phyloP scores from a whole-genome alignment of 176 grass and related monocot species.

The Triticum monococcum region DNA sequence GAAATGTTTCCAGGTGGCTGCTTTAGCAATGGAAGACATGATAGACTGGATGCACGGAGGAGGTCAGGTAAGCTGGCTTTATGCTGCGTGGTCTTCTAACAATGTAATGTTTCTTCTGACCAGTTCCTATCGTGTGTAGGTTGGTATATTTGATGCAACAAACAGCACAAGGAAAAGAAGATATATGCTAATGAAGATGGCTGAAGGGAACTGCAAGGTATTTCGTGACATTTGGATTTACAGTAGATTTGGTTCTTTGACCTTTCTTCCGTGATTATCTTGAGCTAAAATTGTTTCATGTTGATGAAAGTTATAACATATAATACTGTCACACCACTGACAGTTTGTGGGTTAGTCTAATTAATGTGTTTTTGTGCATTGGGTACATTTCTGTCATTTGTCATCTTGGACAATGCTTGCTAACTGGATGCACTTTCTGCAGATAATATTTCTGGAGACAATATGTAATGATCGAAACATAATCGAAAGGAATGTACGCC shows the following conservation, averaged over 20 bases:
- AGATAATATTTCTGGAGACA: constrained; percentile 99
- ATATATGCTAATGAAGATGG: constrained; percentile 94
- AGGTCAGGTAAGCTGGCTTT: constrained; percentile 68
- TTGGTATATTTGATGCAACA: constrained; percentile 99
- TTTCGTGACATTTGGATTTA: constrained; percentile 25
- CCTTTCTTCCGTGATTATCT: constrained; percentile 12
- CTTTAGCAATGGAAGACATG: constrained; percentile 99
- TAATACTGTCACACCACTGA: neutral
- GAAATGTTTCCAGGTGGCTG: constrained; percentile 67
- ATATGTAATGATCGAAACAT: constrained; percentile 92
- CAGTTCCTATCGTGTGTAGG: constrained; percentile 48
- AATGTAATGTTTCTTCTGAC: constrained; percentile 36
- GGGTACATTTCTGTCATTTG: constrained; percentile 2
- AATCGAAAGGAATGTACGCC: constrained; percentile 92
- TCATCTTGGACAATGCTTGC: constrained; percentile 34
- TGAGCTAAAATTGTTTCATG: constrained; percentile 18
- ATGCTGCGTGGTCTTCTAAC: constrained; percentile 34
- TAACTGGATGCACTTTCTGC: constrained; percentile 29
- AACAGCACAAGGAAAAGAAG: constrained; percentile 84
- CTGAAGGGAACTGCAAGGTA: constrained; percentile 99
- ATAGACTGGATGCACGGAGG: constrained; percentile 94
- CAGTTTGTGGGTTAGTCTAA: constrained; percentile 1
- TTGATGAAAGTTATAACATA: constrained; percentile 18
- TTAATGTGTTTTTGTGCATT: constrained; percentile 19
- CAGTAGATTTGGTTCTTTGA: constrained; percentile 8